Conservation (phyloP, 2,329 filamentous ascomycete genomes). For the Diaporthe amygdali region DNA sequence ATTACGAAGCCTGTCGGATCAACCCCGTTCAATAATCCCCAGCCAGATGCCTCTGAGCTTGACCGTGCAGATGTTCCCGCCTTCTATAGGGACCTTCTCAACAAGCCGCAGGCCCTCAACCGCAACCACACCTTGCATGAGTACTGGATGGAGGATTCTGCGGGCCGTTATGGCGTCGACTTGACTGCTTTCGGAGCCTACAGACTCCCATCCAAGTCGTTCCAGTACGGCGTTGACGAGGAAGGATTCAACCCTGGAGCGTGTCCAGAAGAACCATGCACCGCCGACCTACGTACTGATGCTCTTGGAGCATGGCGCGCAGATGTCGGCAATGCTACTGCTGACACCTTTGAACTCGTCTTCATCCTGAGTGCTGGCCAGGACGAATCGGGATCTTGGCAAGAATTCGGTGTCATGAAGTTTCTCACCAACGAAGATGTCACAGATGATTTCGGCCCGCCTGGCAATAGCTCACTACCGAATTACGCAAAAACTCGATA, state of each 20-base stretch:
- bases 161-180: slow-evolving; percentile 57
- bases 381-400: slow-evolving; percentile 61
- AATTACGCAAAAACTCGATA: slow-evolving; percentile 57
- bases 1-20: slow-evolving; percentile 50
- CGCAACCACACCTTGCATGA: slow-evolving; percentile 58
- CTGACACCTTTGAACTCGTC: slow-evolving; percentile 52
- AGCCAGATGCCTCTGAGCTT: slow-evolving; percentile 45
- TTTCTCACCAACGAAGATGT: slow-evolving; percentile 53
- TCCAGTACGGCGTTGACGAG: slow-evolving; percentile 56
- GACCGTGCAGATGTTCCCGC: slow-evolving; percentile 51
- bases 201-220: slow-evolving; percentile 50
- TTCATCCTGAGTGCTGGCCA: slow-evolving; percentile 61
- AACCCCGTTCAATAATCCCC: slow-evolving; percentile 56
- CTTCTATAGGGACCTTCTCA: slow-evolving; percentile 57
- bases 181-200: slow-evolving; percentile 59
- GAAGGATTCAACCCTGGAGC: slow-evolving; percentile 50
- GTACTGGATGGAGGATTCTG: slow-evolving; percentile 63
- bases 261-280: slow-evolving; percentile 47
- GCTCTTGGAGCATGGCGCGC: slow-evolving; percentile 53
- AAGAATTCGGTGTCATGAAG: slow-evolving; percentile 61
- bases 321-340: slow-evolving; percentile 56
- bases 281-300: slow-evolving; percentile 53
- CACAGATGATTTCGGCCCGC: slow-evolving; percentile 54
- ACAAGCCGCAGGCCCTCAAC: slow-evolving; percentile 54
- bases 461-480: slow-evolving; percentile 38